phyloP scores from a whole-genome alignment of 306 rosid species.

The Luffa aegyptiaca region DNA sequence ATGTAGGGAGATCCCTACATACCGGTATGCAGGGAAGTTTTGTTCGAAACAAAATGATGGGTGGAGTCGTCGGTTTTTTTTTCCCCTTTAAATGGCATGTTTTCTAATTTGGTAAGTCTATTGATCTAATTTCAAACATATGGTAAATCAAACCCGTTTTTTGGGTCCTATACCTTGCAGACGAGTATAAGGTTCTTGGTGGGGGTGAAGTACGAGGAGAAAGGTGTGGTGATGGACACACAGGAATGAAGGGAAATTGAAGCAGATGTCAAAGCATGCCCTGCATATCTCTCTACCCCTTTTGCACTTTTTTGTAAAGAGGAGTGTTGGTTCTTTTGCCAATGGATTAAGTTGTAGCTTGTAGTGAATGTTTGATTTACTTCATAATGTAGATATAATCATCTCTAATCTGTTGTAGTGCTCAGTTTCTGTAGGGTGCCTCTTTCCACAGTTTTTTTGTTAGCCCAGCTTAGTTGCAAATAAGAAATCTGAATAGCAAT shows the following conservation, averaged over 20 bases:
- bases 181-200: conserved; percentile 66
- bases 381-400: not conserved
- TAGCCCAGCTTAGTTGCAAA: not conserved
- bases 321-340: not conserved
- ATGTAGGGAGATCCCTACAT: too few relatives aligned
- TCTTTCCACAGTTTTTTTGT: not conserved
- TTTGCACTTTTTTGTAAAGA: not conserved
- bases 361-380: not conserved
- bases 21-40: too few relatives aligned
- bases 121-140: not conserved
- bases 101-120: not conserved
- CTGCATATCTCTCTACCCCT: not conserved
- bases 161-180: conserved; percentile 20
- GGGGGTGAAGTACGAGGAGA: conserved; percentile 63
- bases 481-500: not conserved
- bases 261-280: not conserved
- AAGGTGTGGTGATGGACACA: conserved; percentile 31
- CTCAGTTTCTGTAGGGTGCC: not conserved
- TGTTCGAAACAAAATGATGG: not conserved
- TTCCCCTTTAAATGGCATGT: not conserved
- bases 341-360: not conserved
- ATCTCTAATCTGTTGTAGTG: conserved; percentile 5
- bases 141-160: not conserved
- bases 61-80: not conserved
- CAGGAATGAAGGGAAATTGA: conserved; percentile 21